Evolutionary conservation across 179 eudicot genomes (phyloP), one percentile per base, ranked within the genome.

Genomic region (Vitellaria paradoxa): DNA sequence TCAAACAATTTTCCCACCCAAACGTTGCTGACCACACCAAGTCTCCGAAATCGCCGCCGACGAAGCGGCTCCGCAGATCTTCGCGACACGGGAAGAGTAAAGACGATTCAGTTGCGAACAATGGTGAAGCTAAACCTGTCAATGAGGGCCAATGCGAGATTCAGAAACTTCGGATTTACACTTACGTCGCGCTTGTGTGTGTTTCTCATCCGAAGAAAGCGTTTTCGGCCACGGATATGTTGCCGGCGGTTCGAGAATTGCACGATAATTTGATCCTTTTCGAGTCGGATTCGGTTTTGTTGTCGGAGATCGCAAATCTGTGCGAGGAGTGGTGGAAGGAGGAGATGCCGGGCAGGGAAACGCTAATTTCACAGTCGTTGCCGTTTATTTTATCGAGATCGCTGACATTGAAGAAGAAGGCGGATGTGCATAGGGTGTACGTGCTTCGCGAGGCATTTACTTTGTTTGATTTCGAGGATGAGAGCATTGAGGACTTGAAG

Each of bases 281-380:
- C n/a, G 98, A 93, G 82, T 81, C 84, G 3, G 96, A 96, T 72
- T 71, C 88, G 10, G 77, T 42, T n/a, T 73, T 93, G 74, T 72
- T 90, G 59, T 80, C 85, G 15, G 99, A 93, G 81, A 85, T 93
- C 4, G 82, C 97, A 47, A 84, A 20, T 70, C 81, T 96, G 74
- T 96, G 98, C 77, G 98, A 96, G 70, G 87, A 86, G 68, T 96
- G 98, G 98, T 96, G 99, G 98, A 91, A 93, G 76, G 85, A 72
- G 70, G 94, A 79, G 79, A 84, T 93, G 45, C 74, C 59, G 5
- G 97, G 92, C 46, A 89, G 89, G 67, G 98, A 93, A 76, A 70
- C 84, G 72, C 72, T 96, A n/a, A 93, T 96, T 57, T 87, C 97
- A 20, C 97, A 90, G 24, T 88, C 90, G 2, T 68, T 93, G 42